Evolutionary conservation across 2,329 filamentous ascomycete species (phyloP), one percentile per base, ranked within the genome.

Genomic region (Coniochaeta pulveracea): DNA sequence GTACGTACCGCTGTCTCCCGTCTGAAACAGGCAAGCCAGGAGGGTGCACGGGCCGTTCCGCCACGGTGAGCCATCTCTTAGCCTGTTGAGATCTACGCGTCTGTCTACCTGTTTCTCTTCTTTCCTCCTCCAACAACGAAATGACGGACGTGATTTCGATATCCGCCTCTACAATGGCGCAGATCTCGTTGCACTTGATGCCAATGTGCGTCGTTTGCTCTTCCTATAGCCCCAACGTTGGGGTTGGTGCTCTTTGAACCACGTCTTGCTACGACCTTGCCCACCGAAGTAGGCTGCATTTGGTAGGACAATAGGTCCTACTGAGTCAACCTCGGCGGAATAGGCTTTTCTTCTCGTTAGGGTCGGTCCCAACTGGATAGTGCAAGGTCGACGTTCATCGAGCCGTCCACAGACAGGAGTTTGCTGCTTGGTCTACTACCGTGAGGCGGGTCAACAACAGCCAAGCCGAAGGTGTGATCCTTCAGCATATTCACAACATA

Each of bases 221-320:
- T 37, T 34, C 36, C 38, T 52, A 61, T 61, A 68, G 56, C 64
- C 67, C 67, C 64, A 69, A 64, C 47, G 65, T 40, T 44, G 66
- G 66, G 66, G 65, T 66, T 40, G 46, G 46, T 41, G 49, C 46
- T 44, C 47, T 63, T 47, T 70, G 61, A 58, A 41, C 41, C 35
- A 21, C 33, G 33, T 35, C 40, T 37, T 38, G 39, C 36, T 36
- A 39, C 34, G 39, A n/a, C 48, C 44, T 54, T 44, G 44, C 43
- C 32, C 37, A 40, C 43, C 38, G 41, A 43, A 37, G 40, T 37
- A 36, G 39, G 33, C 30, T 43, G 33, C 40, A 41, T 39, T 34
- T 35, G 38, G 40, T 38, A 37, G 24, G 15, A 26, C 21, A 12
- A 12, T 22, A 14, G 10, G 30, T 35, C 27, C 16, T 26, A 22